phyloP scores from a whole-genome alignment of 2,329 filamentous ascomycete genomes.

The Sporothrix curviconia region DNA sequence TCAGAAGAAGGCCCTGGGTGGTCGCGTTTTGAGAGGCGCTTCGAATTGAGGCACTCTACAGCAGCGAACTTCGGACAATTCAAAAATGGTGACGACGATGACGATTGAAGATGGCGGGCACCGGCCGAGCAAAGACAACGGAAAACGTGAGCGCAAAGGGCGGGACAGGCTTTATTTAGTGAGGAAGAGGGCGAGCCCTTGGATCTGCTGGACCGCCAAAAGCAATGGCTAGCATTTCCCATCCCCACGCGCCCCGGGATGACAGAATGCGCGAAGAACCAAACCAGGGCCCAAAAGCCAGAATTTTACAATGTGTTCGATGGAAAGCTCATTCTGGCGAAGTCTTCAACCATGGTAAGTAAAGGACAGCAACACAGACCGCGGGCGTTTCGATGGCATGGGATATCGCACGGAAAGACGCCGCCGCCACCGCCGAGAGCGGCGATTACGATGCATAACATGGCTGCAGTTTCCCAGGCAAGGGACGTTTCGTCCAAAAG shows the following conservation, averaged over 20 bases:
- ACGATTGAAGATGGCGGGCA: background rate
- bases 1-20: conserved; percentile 42
- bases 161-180: conserved; percentile 75
- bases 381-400: no score
- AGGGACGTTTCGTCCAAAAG: conserved; percentile 58
- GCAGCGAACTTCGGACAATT: conserved; percentile 57
- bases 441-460: conserved; percentile 64
- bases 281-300: conserved; percentile 37
- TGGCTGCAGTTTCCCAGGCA: conserved; percentile 62
- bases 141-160: conserved; percentile 50
- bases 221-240: conserved; percentile 89
- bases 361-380: no score
- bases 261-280: conserved; percentile 54
- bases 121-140: conserved; percentile 25
- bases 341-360: conserved; percentile 45
- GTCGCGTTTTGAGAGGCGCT: conserved; percentile 84
- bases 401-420: no score
- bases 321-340: conserved; percentile 67
- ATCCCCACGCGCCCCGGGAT: conserved; percentile 80
- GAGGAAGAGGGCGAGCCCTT: conserved; percentile 93
- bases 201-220: conserved; percentile 83
- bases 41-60: conserved; percentile 92
- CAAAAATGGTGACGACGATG: conserved; percentile 34
- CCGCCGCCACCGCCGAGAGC: conserved; percentile 35
- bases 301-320: conserved; percentile 64